Conservation (phyloP, 305 asterid genomes). For the Fraxinus nigra region DNA sequence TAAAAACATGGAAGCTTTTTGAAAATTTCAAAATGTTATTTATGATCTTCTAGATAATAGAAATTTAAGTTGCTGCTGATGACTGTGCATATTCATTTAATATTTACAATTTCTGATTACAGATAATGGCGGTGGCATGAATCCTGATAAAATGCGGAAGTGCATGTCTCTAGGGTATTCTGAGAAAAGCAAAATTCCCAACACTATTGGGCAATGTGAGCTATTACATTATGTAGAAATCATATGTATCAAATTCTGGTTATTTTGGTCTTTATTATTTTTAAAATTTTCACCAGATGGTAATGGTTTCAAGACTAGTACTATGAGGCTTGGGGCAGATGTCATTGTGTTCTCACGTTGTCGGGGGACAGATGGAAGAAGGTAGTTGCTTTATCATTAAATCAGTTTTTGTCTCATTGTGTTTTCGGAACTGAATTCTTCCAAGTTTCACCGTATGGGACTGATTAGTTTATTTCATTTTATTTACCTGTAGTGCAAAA, state of each 20-base stretch:
- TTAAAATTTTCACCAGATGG: constrained; percentile 51
- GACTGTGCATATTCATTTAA: not conserved
- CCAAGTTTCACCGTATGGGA: not conserved
- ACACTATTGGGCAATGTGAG: constrained; percentile 84
- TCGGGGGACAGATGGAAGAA: constrained; percentile 40
- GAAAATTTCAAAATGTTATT: not conserved
- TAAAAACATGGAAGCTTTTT: not conserved
- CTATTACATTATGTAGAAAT: not conserved
- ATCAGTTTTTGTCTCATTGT: not conserved
- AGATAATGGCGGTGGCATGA: constrained; percentile 91
- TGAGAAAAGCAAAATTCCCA: constrained; percentile 60
- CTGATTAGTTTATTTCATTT: constrained; percentile 1
- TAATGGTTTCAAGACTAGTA: constrained; percentile 83
- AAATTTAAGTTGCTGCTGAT: not conserved
- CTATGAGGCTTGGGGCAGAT: constrained; percentile 94
- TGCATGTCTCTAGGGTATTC: constrained; percentile 91
- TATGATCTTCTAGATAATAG: not conserved
- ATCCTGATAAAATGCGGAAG: constrained; percentile 62
- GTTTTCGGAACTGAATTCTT: not conserved
- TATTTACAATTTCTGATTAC: constrained; percentile 4
- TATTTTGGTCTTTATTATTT: not conserved
- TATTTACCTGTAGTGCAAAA: constrained; percentile 40
- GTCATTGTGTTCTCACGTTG: constrained; percentile 76
- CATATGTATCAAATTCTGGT: not conserved
- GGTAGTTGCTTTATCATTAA: constrained; percentile 28